These are phyloP conservation scores for Calonectria fujianensis DNA, from an alignment of 2,329 filamentous ascomycete species.

Conservation along the genomic window DNA sequence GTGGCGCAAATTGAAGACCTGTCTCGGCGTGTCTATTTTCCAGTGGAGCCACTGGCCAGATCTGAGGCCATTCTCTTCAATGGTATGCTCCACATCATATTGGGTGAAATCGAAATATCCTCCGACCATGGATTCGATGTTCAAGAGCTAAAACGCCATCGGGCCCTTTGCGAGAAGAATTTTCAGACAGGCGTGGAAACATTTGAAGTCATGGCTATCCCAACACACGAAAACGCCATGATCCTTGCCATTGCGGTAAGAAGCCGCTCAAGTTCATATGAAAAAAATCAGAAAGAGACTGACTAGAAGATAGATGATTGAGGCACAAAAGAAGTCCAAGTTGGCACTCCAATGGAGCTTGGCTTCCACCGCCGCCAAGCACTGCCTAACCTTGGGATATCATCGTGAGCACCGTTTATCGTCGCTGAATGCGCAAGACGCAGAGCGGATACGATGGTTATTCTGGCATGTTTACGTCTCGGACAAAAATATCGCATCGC, in stretches of 20 bases:
- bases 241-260: constrained; percentile 29
- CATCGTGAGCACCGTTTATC: constrained; percentile 26
- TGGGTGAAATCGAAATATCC: constrained; percentile 2
- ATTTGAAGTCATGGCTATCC: constrained; percentile 25
- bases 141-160: neutral
- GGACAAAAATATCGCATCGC: constrained; percentile 25
- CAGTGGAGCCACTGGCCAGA: constrained; percentile 16
- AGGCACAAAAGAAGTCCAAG: constrained; percentile 25
- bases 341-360: constrained; percentile 32
- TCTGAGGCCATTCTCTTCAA: constrained; percentile 18
- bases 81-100: constrained; percentile 23
- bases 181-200: constrained; percentile 27
- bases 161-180: constrained; percentile 24
- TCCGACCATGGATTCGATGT: neutral
- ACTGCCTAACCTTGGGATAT: constrained; percentile 32
- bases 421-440: neutral
- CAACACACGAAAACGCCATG: constrained; percentile 29
- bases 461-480: constrained; percentile 37
- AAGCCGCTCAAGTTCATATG: neutral
- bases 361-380: constrained; percentile 27
- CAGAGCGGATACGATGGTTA: constrained; percentile 16
- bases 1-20: neutral
- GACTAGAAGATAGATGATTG: constrained; percentile 11
- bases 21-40: constrained; percentile 27
- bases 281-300: neutral